phyloP scores from a whole-genome alignment of 345 rosid species.

The Eucalyptus marginata region DNA sequence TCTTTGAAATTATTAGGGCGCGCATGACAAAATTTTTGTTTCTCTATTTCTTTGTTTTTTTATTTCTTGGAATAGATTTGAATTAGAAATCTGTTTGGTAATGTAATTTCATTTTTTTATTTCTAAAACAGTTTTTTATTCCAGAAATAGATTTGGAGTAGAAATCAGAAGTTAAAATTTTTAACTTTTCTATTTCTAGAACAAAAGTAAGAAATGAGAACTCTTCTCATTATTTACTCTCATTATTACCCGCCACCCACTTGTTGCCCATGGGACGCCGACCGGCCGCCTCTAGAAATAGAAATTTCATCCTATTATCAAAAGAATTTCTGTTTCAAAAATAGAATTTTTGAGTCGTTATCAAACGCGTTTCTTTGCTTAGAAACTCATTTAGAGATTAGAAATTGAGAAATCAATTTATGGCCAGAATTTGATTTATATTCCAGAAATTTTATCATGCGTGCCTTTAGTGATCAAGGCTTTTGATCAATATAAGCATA shows the following conservation, averaged over 20 bases:
- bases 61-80: accelerated
- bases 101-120: no score
- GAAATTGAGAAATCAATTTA: accelerated
- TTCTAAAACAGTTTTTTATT: accelerated
- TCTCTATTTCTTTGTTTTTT: accelerated
- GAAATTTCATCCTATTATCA: accelerated
- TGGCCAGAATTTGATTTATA: accelerated
- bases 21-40: accelerated
- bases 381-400: accelerated
- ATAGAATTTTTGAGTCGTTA: accelerated
- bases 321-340: accelerated
- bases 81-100: accelerated
- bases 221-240: accelerated
- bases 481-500: not conserved
- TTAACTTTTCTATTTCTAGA: accelerated
- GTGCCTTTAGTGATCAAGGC: accelerated
- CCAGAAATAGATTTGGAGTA: no score
- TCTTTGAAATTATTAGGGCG: not conserved
- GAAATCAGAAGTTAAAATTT: accelerated
- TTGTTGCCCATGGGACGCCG: accelerated
- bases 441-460: accelerated
- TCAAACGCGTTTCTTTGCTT: accelerated
- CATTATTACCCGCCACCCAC: accelerated
- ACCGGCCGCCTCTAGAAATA: accelerated
- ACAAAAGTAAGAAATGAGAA: no score